phyloP scores from a whole-genome alignment of 2,329 filamentous ascomycete species.

The Sordariomycetes sp. region DNA sequence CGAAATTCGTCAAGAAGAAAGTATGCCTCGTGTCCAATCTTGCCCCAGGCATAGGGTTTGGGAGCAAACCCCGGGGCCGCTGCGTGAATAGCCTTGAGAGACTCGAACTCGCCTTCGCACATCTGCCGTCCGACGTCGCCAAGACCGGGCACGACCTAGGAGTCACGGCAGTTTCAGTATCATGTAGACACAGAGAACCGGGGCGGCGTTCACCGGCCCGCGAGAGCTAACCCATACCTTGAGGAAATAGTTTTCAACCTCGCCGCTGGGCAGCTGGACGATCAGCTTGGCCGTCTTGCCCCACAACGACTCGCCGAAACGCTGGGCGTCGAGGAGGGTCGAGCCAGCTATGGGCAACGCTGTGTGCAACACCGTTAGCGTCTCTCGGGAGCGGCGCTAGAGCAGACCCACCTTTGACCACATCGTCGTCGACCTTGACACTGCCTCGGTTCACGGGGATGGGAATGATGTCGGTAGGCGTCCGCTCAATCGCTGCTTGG shows the following conservation, averaged over 20 bases:
- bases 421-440: not conserved
- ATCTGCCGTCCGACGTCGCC: not conserved
- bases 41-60: slow-evolving; percentile 9
- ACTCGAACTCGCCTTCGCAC: slow-evolving; percentile 16
- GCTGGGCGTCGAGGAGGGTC: not conserved
- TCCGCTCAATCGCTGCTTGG: not conserved
- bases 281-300: not conserved
- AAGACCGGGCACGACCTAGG: not conserved
- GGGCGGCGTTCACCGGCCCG: no score
- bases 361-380: not conserved
- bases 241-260: not conserved
- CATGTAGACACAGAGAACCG: no score
- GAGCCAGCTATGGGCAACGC: not conserved
- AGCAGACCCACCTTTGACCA: not conserved
- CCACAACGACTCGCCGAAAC: not conserved
- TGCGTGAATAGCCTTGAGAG: slow-evolving; percentile 9
- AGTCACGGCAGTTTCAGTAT: not conserved
- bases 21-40: slow-evolving; percentile 11
- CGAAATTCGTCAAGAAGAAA: slow-evolving; percentile 4
- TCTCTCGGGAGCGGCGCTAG: not conserved
- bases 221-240: not conserved
- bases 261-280: not conserved
- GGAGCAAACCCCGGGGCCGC: slow-evolving; percentile 8
- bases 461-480: not conserved
- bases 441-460: not conserved